Evolutionary conservation across 495 filamentous ascomycete genomes (phyloP).

Genomic region (Choiromyces venosus): DNA sequence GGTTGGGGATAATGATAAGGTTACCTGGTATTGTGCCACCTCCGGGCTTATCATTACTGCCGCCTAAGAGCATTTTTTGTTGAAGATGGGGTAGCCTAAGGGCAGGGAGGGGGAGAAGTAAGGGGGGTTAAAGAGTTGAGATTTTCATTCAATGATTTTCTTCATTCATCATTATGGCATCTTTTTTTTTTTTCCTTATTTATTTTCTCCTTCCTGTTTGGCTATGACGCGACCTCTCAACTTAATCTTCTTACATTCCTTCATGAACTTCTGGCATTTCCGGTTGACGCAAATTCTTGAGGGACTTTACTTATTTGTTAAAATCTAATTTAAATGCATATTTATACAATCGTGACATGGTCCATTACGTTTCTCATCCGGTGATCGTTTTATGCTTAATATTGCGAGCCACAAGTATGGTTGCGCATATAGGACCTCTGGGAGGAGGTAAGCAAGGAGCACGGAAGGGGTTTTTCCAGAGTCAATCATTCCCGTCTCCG

Average conservation of each 20-base stretch:
- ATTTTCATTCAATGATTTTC: background rate
- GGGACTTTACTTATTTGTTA: background rate
- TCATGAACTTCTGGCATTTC: background rate
- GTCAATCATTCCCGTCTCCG: background rate
- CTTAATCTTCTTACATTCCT: background rate
- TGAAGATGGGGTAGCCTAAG: background rate
- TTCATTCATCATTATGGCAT: no score
- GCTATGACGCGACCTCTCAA: background rate
- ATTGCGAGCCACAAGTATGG: background rate
- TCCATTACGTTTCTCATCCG: background rate
- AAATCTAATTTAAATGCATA: background rate
- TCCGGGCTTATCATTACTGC: background rate
- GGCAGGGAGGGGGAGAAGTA: no score
- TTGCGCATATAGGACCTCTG: no score
- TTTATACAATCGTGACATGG: background rate
- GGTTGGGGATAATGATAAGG: background rate
- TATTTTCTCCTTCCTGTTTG: no score
- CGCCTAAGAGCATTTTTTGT: background rate
- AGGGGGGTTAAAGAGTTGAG: background rate
- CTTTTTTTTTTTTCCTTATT: no score
- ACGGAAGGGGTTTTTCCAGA: background rate
- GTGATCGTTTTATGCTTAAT: background rate
- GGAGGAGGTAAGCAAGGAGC: background rate
- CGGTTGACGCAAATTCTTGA: background rate
- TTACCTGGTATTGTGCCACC: background rate